Conservation (phyloP, 768 basidiomycete species). For the Suillus discolor region DNA sequence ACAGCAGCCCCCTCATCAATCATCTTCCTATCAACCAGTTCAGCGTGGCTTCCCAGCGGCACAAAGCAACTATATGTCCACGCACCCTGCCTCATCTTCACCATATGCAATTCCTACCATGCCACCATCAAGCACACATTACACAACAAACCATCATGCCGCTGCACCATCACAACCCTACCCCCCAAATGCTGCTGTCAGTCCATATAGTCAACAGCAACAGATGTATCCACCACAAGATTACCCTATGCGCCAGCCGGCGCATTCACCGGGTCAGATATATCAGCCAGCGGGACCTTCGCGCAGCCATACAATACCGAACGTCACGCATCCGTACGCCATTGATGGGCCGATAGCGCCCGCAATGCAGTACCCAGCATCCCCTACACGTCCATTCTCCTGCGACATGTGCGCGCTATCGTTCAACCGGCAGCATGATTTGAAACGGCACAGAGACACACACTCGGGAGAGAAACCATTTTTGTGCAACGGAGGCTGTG, state of each 20-base stretch:
- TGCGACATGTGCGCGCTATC: constrained; percentile 78
- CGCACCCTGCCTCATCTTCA: constrained; percentile 20
- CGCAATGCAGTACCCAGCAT: constrained; percentile 53
- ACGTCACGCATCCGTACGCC: neutral
- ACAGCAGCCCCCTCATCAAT: constrained; percentile 26
- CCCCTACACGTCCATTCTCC: constrained; percentile 63
- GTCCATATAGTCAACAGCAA: constrained; percentile 27
- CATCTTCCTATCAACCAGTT: constrained; percentile 23
- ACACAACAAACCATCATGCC: constrained; percentile 20
- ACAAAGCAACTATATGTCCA: constrained; percentile 16
- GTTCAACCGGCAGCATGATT: constrained; percentile 84
- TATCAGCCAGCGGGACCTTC: constrained; percentile 1
- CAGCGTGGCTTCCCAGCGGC: constrained; percentile 7
- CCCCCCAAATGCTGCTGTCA: constrained; percentile 11
- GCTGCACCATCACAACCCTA: constrained; percentile 27
- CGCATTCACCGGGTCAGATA: constrained; percentile 33
- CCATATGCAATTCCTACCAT: constrained; percentile 23
- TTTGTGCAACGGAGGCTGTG: constrained; percentile 80
- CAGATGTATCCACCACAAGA: constrained; percentile 28
- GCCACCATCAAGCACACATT: constrained; percentile 15
- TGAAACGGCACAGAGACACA: constrained; percentile 83
- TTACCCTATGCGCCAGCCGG: constrained; percentile 33
- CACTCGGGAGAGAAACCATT: constrained; percentile 87
- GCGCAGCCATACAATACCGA: neutral
- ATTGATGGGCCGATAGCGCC: constrained; percentile 12